Evolutionary conservation across 179 eudicot genomes (phyloP), one percentile per base, ranked within the genome.

Genomic region (Gypsophila paniculata): DNA sequence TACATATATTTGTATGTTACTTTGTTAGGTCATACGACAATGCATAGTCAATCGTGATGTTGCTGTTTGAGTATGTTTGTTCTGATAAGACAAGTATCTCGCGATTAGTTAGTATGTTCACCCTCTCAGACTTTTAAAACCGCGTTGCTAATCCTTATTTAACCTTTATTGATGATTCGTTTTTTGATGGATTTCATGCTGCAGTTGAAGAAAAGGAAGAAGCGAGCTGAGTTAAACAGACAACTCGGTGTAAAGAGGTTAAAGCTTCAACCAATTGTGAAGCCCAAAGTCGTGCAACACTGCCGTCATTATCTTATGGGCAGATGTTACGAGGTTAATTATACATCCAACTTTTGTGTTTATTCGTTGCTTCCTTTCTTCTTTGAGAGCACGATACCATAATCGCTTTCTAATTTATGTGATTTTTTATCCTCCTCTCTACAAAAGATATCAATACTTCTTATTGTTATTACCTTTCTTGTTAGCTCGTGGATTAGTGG

Each of bases 221-320:
- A 79, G 82, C 80, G 96, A 72, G 99, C 97, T 59, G 92, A 91
- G 79, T 74, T 81, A 77, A 85, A 89, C 80, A 85, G 82, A 78
- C 78, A 87, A 76, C 96, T 83, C 60, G 98, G 97, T 54, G 89
- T 91, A 32, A 89, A 81, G 78, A 84, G 88, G 75, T 72, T 91
- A 57, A 93, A 84, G 78, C 83, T 93, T 72, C 80, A 66, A 84
- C 87, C 93, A 13, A 60, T 86, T 51, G n/a, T 77, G 85, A 93
- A 86, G 77, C 89, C 82, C 55, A 89, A 86, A 75, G 78, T 81
- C 18, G 81, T 86, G 44, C 9, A 59, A 52, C 80, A 70, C 81
- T 93, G 98, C 80, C 93, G 97, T 46, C 98, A 93, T 77, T 93
- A 85, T 82, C 80, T 87, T 65, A 77, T 63, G 21, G 98, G 98